Percentiles rank a stretch among this genome's conserved stretches.
Conservation (phyloP, 176 grass and related monocot species). For the Juncus effusus region DNA sequence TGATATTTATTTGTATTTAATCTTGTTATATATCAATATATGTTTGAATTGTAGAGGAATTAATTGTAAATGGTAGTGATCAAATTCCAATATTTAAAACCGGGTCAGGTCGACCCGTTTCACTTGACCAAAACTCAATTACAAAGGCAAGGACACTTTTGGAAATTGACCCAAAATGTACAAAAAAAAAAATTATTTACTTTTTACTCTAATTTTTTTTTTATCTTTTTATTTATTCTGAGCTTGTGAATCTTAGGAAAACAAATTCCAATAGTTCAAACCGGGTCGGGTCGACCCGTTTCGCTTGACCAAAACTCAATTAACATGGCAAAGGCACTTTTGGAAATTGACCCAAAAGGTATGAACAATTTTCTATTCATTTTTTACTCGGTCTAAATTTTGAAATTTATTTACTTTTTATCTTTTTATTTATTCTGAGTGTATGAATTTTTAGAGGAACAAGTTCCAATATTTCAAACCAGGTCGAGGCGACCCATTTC, state of each 20-base stretch:
- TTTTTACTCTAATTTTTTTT: constrained; percentile 17
- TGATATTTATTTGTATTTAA: constrained; percentile 34
- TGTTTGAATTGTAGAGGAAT: constrained; percentile 34
- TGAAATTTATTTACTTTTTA: not conserved
- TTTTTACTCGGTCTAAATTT: not conserved
- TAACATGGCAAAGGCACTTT: constrained; percentile 32
- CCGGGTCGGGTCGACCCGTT: constrained; percentile 38
- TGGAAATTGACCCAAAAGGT: constrained; percentile 34
- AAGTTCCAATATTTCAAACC: constrained; percentile 23
- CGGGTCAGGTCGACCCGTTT: constrained; percentile 51
- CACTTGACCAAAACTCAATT: constrained; percentile 25
- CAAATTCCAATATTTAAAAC: constrained; percentile 34
- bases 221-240: constrained; percentile 14
- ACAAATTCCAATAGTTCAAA: constrained; percentile 39
- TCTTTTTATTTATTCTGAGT: constrained; percentile 13
- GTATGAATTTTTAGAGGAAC: constrained; percentile 20
- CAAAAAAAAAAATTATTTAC: constrained; percentile 25
- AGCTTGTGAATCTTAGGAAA: constrained; percentile 28
- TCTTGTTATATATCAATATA: constrained; percentile 35
- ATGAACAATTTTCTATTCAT: constrained; percentile 21
- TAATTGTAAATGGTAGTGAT: constrained; percentile 21
- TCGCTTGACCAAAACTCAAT: constrained; percentile 35
- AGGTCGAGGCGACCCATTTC: constrained; percentile 35
- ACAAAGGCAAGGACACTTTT: constrained; percentile 38
- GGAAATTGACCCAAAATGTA: constrained; percentile 23